A percentile compares a stretch with the other conserved stretches of the same genome.
phyloP scores from a whole-genome alignment of 2,329 filamentous ascomycete genomes.

The Didymella lethalis region DNA sequence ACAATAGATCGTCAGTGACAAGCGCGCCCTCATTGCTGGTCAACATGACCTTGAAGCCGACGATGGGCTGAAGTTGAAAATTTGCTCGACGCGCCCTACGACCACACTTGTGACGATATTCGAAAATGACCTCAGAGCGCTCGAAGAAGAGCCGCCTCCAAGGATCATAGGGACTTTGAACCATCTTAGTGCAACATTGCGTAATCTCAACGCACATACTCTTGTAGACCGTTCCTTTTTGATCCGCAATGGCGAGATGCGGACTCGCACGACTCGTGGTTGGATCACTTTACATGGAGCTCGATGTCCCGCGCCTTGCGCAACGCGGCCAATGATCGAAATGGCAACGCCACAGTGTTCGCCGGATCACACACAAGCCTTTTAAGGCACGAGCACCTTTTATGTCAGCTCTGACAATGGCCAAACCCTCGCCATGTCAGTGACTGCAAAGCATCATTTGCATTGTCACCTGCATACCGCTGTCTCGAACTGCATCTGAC shows the following conservation, averaged over 20 bases:
- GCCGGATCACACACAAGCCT: background rate
- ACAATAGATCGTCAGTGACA: constrained; percentile 8
- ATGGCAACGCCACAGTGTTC: background rate
- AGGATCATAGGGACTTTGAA: background rate
- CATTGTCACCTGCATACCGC: constrained; percentile 11
- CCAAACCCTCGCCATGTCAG: background rate
- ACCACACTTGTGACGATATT: background rate
- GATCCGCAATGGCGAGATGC: constrained; percentile 1
- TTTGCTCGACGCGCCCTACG: background rate
- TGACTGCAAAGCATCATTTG: background rate
- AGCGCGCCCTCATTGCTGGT: background rate
- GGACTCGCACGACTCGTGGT: constrained; percentile 4
- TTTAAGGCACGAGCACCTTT: background rate
- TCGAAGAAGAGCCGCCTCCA: background rate
- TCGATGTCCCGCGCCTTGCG: constrained; percentile 1
- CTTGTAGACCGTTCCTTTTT: background rate
- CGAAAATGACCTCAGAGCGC: background rate
- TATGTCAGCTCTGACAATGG: background rate
- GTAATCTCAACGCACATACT: background rate
- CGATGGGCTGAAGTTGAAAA: background rate
- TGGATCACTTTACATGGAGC: background rate
- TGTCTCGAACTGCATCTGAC: background rate
- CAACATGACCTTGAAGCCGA: background rate
- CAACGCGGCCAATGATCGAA: background rate
- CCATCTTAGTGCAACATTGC: background rate